phyloP scores from a whole-genome alignment of 2,329 filamentous ascomycete species.

The Fusarium phyllophilum region DNA sequence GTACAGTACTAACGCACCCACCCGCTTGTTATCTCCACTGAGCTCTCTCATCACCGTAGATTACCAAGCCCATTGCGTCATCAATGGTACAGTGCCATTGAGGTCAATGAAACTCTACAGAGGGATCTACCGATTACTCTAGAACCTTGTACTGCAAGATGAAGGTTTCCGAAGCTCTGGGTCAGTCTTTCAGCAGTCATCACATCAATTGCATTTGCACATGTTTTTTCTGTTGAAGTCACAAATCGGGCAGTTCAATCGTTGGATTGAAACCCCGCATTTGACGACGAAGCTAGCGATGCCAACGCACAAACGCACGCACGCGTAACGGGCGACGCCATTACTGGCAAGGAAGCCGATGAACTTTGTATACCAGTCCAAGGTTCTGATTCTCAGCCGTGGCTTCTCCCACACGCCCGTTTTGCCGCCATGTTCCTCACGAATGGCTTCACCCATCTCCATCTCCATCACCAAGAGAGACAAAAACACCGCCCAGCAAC shows the following conservation, averaged over 20 bases:
- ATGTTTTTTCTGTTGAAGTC: neutral
- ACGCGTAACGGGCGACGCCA: neutral
- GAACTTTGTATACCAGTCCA: neutral
- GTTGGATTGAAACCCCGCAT: neutral
- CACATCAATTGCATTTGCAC: neutral
- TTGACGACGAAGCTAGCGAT: neutral
- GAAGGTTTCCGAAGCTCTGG: neutral
- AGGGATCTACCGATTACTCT: neutral
- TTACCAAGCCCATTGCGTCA: neutral
- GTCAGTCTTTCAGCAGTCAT: neutral
- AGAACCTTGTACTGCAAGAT: neutral
- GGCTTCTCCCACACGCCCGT: neutral
- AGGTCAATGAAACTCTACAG: neutral
- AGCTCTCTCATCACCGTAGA: no score
- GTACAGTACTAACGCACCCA: fast-evolving
- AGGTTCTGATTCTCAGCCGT: neutral
- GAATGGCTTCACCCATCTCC: neutral
- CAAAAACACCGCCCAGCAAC: neutral
- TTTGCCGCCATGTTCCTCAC: neutral
- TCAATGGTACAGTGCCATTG: neutral
- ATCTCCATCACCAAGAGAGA: no score
- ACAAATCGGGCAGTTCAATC: neutral
- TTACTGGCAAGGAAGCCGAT: neutral
- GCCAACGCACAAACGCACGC: neutral
- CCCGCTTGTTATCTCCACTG: fast-evolving